Base-by-base conservation (phyloP, 345 rosid species). In the Erodium maritimum region DNA sequence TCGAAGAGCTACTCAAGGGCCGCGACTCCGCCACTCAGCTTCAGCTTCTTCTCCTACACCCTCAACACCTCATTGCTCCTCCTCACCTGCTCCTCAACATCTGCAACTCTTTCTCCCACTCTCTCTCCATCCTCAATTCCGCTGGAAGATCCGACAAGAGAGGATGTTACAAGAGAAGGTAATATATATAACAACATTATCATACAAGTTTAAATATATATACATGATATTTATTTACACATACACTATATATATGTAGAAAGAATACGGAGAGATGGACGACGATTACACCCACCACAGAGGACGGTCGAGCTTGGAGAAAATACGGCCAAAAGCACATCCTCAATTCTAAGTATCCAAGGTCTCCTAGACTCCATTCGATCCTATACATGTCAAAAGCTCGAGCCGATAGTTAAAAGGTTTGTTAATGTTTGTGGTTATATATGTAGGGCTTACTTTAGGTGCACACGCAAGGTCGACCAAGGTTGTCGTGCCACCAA, bases 81-180 rank as follows among this genome's bases (percentile, higher is more conserved):
- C n/a, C n/a, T n/a, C n/a, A n/a, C n/a, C n/a, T n/a, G n/a, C n/a
- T n/a, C n/a, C 60, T 21, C 24, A 70, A 75, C 75, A 73, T 87
- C 82, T 23, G 75, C 71, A 67, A 22, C 12, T 72, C 83, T 67
- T 85, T 85, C 63, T 22, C 62, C 52, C 29, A 68, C 14, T 17
- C 74, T 29, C 70, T 90, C 46, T 72, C 82, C 6, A 52, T 65
- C 2, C 64, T 83, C 17, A 48, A 46, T 13, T 63, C 77, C 10
- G 56, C 70, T 10, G 14, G 1, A 87, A 79, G 76, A 79, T 25
- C 63, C 25, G 82, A 72, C 19, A 79, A 54, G 67, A 79, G 96
- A 59, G 97, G 96, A 2, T 77, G 80, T 70, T 79, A 91, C 80
- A 88, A 85, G 73, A 84, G 97, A 76, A 82, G 79, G 97, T 88